Conservation (phyloP, 1,139 yeast genomes). For the Yamadazyma pseudoaaseri region DNA sequence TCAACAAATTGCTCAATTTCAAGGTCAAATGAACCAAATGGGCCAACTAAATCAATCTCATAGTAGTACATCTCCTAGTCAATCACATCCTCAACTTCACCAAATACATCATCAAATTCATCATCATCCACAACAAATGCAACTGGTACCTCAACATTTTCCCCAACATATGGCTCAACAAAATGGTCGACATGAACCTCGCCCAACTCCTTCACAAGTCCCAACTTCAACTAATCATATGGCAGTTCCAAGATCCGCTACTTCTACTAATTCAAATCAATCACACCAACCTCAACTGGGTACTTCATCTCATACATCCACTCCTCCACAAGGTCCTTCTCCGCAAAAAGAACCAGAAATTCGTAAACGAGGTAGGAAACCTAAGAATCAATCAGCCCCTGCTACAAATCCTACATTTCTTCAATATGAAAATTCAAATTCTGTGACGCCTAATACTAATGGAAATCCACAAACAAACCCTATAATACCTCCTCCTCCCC, state of each 20-base stretch:
- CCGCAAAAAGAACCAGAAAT: conserved; percentile 1
- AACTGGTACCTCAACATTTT: too few species aligned
- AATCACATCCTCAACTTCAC: conserved; percentile 11
- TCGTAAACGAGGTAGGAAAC: conserved; percentile 11
- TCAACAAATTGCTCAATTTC: background rate
- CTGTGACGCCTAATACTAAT: background rate
- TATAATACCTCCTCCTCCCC: conserved; percentile 6
- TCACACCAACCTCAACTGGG: conserved; percentile 6
- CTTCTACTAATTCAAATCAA: conserved; percentile 7
- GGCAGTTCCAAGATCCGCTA: conserved; percentile 3
- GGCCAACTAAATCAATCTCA: background rate
- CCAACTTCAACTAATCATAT: too few species aligned
- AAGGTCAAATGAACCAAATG: background rate
- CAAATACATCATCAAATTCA: conserved; percentile 5
- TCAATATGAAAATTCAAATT: conserved; percentile 6
- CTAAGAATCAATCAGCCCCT: conserved; percentile 10
- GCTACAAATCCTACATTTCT: conserved; percentile 12
- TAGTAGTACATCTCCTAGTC: too few species aligned
- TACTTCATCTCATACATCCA: conserved; percentile 13
- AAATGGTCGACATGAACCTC: conserved; percentile 14
- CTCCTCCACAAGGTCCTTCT: conserved; percentile 1
- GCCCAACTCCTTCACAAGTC: background rate
- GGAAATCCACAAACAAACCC: conserved; percentile 5
- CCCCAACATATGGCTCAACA: too few species aligned
- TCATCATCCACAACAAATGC: conserved; percentile 8